These are phyloP conservation scores for Stevia rebaudiana DNA, from an alignment of 140 eudicot genomes.

Conservation along the genomic window DNA sequence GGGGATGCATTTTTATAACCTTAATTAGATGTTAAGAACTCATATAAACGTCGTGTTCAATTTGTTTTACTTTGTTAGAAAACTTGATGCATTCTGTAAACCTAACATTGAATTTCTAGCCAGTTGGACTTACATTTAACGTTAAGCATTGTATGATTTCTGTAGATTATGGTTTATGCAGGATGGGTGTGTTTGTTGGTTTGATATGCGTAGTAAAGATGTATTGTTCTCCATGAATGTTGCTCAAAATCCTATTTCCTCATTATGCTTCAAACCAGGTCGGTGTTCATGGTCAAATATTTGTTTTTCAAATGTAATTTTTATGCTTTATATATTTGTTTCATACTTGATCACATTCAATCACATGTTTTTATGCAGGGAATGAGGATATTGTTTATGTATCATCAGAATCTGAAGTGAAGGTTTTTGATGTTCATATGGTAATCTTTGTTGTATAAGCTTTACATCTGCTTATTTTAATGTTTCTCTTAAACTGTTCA, in stretches of 20 bases:
- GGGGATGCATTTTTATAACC: no score
- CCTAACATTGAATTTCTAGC: not conserved
- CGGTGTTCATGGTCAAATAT: conserved; percentile 4
- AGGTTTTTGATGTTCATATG: conserved; percentile 70
- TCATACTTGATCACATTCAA: not conserved
- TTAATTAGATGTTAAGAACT: no score
- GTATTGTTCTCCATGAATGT: conserved; percentile 48
- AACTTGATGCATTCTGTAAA: not conserved
- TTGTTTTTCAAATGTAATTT: not conserved
- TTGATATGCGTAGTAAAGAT: conserved; percentile 87
- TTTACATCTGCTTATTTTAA: no score
- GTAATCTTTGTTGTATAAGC: conserved; percentile 28
- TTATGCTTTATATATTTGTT: not conserved
- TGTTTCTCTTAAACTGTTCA: not conserved
- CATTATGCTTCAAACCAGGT: conserved; percentile 84
- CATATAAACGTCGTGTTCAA: no score
- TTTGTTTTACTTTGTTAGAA: no score
- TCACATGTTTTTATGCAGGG: conserved; percentile 35
- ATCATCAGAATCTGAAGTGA: conserved; percentile 72
- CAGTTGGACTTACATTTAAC: not conserved
- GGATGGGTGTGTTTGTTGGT: conserved; percentile 89
- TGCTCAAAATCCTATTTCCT: conserved; percentile 60
- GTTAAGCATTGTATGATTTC: not conserved
- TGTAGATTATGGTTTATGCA: conserved; percentile 16
- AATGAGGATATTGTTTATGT: conserved; percentile 68